Percentiles rank a stretch among this genome's conserved stretches.
Conservation (phyloP, 2,329 filamentous ascomycete species). For the Clonostachys sp. region DNA sequence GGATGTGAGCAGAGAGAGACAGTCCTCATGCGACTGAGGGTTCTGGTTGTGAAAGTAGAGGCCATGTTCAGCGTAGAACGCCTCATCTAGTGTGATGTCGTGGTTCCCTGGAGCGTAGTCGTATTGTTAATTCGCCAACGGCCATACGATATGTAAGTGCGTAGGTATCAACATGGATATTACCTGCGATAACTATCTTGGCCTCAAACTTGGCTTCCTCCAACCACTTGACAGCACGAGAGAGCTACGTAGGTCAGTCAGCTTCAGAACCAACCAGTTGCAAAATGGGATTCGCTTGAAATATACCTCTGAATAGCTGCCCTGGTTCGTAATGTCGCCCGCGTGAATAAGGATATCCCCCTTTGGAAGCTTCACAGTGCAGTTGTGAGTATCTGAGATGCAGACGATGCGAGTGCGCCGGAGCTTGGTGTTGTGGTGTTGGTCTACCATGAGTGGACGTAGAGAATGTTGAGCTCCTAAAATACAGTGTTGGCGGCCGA, state of each 20-base stretch:
- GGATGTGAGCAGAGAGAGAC: constrained; percentile 47
- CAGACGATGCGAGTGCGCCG: constrained; percentile 62
- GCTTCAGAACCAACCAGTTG: not conserved
- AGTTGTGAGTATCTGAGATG: constrained; percentile 74
- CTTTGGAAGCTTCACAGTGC: constrained; percentile 56
- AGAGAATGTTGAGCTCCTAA: no score
- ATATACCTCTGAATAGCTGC: constrained; percentile 48
- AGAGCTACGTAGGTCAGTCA: constrained; percentile 30
- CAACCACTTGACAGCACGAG: constrained; percentile 61
- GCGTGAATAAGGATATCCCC: constrained; percentile 75
- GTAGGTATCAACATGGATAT: not conserved
- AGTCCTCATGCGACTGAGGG: constrained; percentile 47
- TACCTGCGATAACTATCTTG: constrained; percentile 68
- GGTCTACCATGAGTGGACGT: no score
- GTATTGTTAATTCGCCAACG: not conserved
- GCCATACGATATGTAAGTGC: not conserved
- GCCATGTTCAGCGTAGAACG: constrained; percentile 53
- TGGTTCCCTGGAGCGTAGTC: constrained; percentile 61
- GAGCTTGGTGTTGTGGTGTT: not conserved
- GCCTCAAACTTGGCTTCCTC: constrained; percentile 62
- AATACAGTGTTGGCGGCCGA: no score
- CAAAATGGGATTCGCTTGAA: not conserved
- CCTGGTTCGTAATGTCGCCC: constrained; percentile 73
- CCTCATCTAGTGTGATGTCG: constrained; percentile 65
- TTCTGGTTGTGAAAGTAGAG: constrained; percentile 50